phyloP scores from a whole-genome alignment of 2,329 filamentous ascomycete genomes.

The Fusarium zealandicum region DNA sequence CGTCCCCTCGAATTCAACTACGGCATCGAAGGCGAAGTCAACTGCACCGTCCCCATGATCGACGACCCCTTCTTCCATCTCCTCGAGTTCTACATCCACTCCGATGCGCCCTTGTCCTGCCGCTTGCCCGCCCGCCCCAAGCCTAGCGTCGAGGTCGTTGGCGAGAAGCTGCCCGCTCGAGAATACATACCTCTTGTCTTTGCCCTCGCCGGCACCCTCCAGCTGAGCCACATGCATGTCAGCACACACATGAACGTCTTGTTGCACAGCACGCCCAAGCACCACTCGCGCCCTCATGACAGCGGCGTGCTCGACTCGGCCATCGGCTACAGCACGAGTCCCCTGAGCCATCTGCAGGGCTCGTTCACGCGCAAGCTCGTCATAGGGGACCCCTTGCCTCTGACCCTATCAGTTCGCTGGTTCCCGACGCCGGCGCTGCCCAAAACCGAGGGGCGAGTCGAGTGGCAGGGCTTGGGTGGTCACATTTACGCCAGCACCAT shows the following conservation, averaged over 20 bases:
- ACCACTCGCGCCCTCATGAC: slow-evolving; percentile 68
- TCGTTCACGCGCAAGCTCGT: slow-evolving; percentile 71
- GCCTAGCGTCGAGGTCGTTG: slow-evolving; percentile 61
- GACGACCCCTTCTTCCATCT: slow-evolving; percentile 85
- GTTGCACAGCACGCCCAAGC: slow-evolving; percentile 73
- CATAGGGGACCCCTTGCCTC: slow-evolving; percentile 83
- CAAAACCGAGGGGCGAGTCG: slow-evolving; percentile 68
- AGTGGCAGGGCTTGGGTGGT: slow-evolving; percentile 70
- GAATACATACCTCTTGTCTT: slow-evolving; percentile 87
- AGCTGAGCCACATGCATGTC: slow-evolving; percentile 88
- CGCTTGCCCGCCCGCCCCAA: slow-evolving; percentile 82
- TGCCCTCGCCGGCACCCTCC: slow-evolving; percentile 86
- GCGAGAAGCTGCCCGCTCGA: slow-evolving; percentile 56
- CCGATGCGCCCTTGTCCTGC: slow-evolving; percentile 90
- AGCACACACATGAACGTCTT: slow-evolving; percentile 89
- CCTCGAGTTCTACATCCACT: slow-evolving; percentile 97
- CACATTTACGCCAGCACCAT: slow-evolving; percentile 70
- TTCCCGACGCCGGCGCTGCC: slow-evolving; percentile 78
- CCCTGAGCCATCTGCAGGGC: slow-evolving; percentile 66
- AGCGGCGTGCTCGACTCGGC: slow-evolving; percentile 86
- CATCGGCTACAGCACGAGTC: slow-evolving; percentile 84
- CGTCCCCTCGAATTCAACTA: slow-evolving; percentile 85
- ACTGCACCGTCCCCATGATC: slow-evolving; percentile 82
- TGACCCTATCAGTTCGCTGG: slow-evolving; percentile 86
- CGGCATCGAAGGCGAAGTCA: slow-evolving; percentile 80